Evolutionary conservation across 2,329 filamentous ascomycete genomes (phyloP).

Genomic region (Helminthosporium solani): DNA sequence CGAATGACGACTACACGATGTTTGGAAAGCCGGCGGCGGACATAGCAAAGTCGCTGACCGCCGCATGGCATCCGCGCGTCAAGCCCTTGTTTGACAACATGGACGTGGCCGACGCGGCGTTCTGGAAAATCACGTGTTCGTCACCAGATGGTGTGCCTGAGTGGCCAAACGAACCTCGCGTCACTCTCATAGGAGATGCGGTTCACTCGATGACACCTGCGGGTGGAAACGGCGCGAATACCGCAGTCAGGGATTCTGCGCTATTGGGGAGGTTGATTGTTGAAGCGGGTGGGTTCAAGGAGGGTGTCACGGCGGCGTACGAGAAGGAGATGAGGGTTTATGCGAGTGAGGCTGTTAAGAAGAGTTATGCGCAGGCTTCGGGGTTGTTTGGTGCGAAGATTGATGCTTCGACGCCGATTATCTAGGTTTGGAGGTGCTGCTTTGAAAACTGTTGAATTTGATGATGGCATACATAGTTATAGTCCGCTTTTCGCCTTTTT

Average conservation of each 20-base stretch:
- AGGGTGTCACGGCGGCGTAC: constrained; percentile 40
- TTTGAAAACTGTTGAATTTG: neutral
- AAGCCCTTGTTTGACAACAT: constrained; percentile 61
- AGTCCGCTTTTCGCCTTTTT: neutral
- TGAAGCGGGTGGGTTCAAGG: constrained; percentile 28
- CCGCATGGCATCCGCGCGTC: constrained; percentile 58
- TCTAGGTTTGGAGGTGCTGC: neutral
- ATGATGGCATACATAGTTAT: neutral
- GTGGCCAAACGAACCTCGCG: constrained; percentile 59
- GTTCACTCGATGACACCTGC: constrained; percentile 51
- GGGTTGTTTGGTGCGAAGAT: constrained; percentile 17
- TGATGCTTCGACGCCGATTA: constrained; percentile 11
- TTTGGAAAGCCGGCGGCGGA: constrained; percentile 58
- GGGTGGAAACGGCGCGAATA: constrained; percentile 50
- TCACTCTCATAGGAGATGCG: constrained; percentile 50
- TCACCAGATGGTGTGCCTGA: constrained; percentile 60
- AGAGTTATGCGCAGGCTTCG: constrained; percentile 50
- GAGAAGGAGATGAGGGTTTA: constrained; percentile 43
- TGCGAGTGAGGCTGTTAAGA: constrained; percentile 46
- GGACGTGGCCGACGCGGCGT: constrained; percentile 58
- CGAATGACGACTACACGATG: constrained; percentile 62
- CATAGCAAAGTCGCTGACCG: constrained; percentile 57
- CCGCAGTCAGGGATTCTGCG: constrained; percentile 46
- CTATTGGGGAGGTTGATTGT: constrained; percentile 43
- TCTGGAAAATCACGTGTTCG: constrained; percentile 68